A percentile compares a stretch with the other conserved stretches of the same genome.
Conservation (phyloP, 306 rosid species). For the Calophaca sinica region DNA sequence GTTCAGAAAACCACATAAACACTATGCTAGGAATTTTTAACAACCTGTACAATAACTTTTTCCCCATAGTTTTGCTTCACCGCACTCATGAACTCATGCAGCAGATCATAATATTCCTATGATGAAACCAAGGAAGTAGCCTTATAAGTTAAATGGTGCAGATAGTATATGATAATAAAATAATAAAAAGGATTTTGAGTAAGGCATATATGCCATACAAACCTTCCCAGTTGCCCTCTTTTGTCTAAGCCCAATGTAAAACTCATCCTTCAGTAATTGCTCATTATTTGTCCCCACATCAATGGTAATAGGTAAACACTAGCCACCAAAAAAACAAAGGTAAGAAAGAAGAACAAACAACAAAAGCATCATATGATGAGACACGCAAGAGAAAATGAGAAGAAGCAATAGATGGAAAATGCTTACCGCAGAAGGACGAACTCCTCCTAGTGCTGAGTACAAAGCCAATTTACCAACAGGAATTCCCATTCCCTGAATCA, state of each 20-base stretch:
- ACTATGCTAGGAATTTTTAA: conserved; percentile 37
- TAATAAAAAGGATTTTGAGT: conserved; percentile 39
- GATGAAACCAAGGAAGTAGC: conserved; percentile 29
- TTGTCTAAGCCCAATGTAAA: conserved; percentile 93
- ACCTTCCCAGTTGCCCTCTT: conserved; percentile 97
- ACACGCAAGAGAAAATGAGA: conserved; percentile 31
- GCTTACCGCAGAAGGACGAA: conserved; percentile 95
- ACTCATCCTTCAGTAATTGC: conserved; percentile 84
- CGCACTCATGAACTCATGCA: conserved; percentile 91
- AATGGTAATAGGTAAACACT: conserved; percentile 95
- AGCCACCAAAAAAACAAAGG: conserved; percentile 38
- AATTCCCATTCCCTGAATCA: conserved; percentile 97
- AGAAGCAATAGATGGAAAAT: conserved; percentile 38
- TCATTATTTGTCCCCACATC: conserved; percentile 98
- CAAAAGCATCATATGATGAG: not conserved
- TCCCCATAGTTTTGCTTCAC: conserved; percentile 98
- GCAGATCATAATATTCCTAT: conserved; percentile 88
- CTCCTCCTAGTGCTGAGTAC: conserved; percentile 92
- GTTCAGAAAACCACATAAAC: conserved; percentile 14
- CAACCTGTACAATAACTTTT: conserved; percentile 92
- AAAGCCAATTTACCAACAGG: conserved; percentile 95
- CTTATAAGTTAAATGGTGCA: conserved; percentile 5
- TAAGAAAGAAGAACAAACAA: not conserved
- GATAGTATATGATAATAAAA: not conserved
- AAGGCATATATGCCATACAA: conserved; percentile 34